phyloP scores from a whole-genome alignment of 2,329 filamentous ascomycete species.

The Pseudocercospora musae region DNA sequence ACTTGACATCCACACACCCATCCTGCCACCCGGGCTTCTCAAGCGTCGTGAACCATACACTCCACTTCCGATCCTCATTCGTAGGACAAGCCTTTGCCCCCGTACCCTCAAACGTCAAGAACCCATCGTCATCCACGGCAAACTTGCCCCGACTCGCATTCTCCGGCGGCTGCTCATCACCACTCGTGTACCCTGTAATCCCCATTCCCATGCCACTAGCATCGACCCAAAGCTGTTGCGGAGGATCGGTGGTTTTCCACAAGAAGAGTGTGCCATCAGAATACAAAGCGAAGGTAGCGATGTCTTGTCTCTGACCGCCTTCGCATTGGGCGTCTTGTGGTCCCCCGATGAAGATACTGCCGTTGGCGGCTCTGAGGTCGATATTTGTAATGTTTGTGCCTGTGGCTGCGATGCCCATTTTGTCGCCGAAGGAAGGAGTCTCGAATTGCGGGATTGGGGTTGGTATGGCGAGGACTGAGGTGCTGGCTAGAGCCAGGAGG shows the following conservation, averaged over 20 bases:
- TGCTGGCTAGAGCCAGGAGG: not conserved
- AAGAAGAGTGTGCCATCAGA: slow-evolving; percentile 7
- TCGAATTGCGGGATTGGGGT: not conserved
- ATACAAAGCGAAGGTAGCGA: slow-evolving; percentile 11
- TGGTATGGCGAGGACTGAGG: not conserved
- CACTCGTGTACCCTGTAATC: slow-evolving; percentile 10
- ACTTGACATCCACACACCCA: slow-evolving; percentile 10
- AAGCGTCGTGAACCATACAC: not conserved
- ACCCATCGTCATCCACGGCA: slow-evolving; percentile 6
- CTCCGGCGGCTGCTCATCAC: not conserved
- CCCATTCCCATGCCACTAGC: slow-evolving; percentile 13
- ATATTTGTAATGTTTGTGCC: slow-evolving; percentile 9
- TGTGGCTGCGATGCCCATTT: not conserved
- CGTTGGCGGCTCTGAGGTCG: slow-evolving; percentile 18
- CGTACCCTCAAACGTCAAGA: slow-evolving; percentile 12
- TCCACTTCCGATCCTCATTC: not conserved
- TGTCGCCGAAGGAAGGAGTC: not conserved
- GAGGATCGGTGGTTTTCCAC: slow-evolving; percentile 5
- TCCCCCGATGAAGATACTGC: slow-evolving; percentile 21
- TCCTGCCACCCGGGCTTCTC: slow-evolving; percentile 13
- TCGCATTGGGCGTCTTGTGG: slow-evolving; percentile 15
- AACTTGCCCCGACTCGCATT: slow-evolving; percentile 6
- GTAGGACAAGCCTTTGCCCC: slow-evolving; percentile 15
- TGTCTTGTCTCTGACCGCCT: not conserved
- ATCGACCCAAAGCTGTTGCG: slow-evolving; percentile 19